Base-by-base conservation (phyloP, 2,329 filamentous ascomycete genomes). In the Trematosphaeria pertusa region DNA sequence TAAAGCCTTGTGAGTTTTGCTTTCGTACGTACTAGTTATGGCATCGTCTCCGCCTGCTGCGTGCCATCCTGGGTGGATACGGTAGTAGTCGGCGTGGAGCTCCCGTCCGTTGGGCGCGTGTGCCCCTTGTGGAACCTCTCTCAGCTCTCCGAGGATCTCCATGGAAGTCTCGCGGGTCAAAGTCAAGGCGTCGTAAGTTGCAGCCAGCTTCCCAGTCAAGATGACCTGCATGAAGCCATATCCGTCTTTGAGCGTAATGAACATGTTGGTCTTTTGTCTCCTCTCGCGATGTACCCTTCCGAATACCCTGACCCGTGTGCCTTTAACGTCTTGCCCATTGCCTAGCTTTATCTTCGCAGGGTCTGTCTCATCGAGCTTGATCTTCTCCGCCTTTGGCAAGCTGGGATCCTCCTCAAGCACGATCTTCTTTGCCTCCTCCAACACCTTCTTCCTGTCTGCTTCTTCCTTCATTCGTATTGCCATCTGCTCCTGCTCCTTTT, bases 111-210 rank as follows among this genome's bases (percentile, higher is more conserved):
- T 86, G 37, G 90, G 90, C 1, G 92, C 92, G 49, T 87, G 85
- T 54, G 87, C 84, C 44, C 89, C 89, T 18, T 83, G 81, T 8
- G 88, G 92, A 4, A 96, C 87, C 64, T 88, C 82, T 69, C 84
- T 85, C 81, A 97, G 85, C 78, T 95, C 89, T 59, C 92, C 92
- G 50, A 85, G 85, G 47, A 97, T 84, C 63, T 86, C 86, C 67
- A 97, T 85, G 40, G 90, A 90, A n/a, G 91, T 94, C 75, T 93
- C 91, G 53, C 88, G 86, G 22, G 90, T 89, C 60, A 97, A 83
- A 18, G 88, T 91, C 61, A 96, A 78, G 52, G 90, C 89, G 67
- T 96, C 91, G 77, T 95, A 95, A n/a, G 89, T 93, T 79, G 91
- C 91, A 58, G 90, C 87, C 61, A 97, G 81, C 54, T 91, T 81